Base-by-base conservation (phyloP, 768 basidiomycete genomes). In the Leccinum longicurvipes region DNA sequence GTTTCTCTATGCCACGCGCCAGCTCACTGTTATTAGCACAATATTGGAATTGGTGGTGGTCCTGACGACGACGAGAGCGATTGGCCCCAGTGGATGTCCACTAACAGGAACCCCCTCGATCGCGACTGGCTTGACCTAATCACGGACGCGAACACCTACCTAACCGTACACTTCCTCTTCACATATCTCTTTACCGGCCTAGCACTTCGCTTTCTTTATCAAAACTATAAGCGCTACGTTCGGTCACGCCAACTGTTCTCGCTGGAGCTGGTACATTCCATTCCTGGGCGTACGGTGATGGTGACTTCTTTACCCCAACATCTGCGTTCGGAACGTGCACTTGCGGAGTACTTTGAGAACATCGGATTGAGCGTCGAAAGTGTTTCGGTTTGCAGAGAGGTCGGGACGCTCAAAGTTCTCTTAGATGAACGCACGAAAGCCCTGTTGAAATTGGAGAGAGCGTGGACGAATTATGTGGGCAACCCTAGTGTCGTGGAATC, bases 341-440 rank as follows among this genome's bases (percentile, higher is more conserved):
- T 98, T 17, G 92, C 93, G 0, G 91, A 93, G 60, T 97, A 97
- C 70, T 98, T 97, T 67, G 96, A 98, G 71, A 82, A 85, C 61
- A 85, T 98, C 83, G 82, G 82, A 8, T 74, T 95, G 60, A 81
- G 79, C 29, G 95, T 99, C 1, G 96, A 99, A 76, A 95, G 93
- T 67, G 93, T 98, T 39, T 91, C 83, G 12, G 81, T 98, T 1
- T 91, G 87, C 65, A 77, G 96, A 47, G 91, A 97, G 61, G 87
- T 95, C 1, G 85, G 83, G 7, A 78, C 80, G 11, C 68, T 97
- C 53, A 86, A 87, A 53, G 67, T 74, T 6, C 77, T 97, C 17
- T 72, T 99, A 55, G 90, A 94, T 61, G 77, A 78, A 60, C 77
- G 96, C 45, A 98, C 96, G 6, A 70, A 76, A n/a, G 91, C 91